Base-by-base conservation (phyloP, 495 filamentous ascomycete species). In the Thozetella sp. region DNA sequence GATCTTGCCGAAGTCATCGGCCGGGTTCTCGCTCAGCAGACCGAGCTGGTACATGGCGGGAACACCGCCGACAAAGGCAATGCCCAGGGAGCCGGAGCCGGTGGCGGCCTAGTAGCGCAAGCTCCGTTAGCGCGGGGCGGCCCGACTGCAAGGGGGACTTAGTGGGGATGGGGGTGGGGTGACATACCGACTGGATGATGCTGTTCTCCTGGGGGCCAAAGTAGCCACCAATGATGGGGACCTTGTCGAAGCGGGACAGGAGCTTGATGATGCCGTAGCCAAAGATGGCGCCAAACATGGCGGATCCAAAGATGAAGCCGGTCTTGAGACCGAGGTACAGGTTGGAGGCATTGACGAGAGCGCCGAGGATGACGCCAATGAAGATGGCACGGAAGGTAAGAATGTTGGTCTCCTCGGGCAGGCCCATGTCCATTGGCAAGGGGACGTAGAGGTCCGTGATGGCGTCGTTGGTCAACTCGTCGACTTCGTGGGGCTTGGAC, bases 131-230 rank as follows among this genome's bases (percentile, higher is more conserved):
- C 17, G 30, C 9, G 17, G 30, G 30, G 30, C 30, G 30, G 30
- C 6, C 6, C 9, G 30, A 37, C 9, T 6, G 30, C 30, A 37
- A 37, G 30, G 30, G 30, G 30, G 30, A 17, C 17, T 17, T n/a
- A n/a, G n/a, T 6, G 9, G 17, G 30, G 9, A 17, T 37, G 30
- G 6, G 30, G 9, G 43, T 48, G 6, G 11, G 20, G 43, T 10
- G 20, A 48, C 43, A 15, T 20, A 48, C 43, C 17, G 86, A 84
- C 65, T 89, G 87, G 58, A 86, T 68, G 61, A 89, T 89, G 40
- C 82, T 84, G 76, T 89, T 89, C 64, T 89, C 86, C 63, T 87
- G 83, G 17, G 86, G 87, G 1, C 86, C 87, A 57, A 89, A 89
- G 30, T 62, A 58, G 19, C 84, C 84, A 24, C 86, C 86, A 15